Conservation (phyloP, 2,329 filamentous ascomycete genomes). For the Dothistroma septosporum region DNA sequence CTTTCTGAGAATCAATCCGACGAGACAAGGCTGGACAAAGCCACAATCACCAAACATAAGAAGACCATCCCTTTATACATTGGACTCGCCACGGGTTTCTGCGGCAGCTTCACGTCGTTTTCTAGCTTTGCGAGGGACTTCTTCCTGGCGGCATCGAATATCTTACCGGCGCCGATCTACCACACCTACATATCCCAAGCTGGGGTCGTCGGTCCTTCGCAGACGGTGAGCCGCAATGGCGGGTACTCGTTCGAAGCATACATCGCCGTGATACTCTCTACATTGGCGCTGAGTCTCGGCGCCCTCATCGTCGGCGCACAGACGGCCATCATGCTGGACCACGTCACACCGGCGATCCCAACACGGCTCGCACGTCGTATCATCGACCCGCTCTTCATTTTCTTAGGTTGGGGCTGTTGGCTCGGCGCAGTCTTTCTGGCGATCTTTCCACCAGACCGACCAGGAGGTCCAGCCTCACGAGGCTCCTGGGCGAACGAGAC, state of each 20-base stretch:
- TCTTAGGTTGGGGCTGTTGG: conserved; percentile 72
- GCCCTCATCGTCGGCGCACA: conserved; percentile 72
- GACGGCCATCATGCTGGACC: conserved; percentile 60
- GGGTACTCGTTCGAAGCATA: conserved; percentile 83
- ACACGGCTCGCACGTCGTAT: conserved; percentile 54
- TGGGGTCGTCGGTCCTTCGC: conserved; percentile 25
- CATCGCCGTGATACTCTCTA: conserved; percentile 68
- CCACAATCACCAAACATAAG: conserved; percentile 54
- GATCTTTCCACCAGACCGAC: conserved; percentile 63
- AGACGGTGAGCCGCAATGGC: conserved; percentile 52
- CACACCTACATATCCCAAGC: conserved; percentile 32
- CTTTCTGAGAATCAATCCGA: conserved; percentile 30
- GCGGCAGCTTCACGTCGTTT: conserved; percentile 85
- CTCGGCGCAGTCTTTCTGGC: conserved; percentile 68
- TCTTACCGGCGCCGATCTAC: conserved; percentile 54
- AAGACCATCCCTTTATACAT: conserved; percentile 87
- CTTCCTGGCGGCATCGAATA: conserved; percentile 75
- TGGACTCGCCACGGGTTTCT: conserved; percentile 80
- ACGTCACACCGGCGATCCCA: conserved; percentile 57
- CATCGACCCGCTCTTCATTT: conserved; percentile 59
- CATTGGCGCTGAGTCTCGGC: conserved; percentile 64
- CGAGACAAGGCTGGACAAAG: conserved; percentile 35
- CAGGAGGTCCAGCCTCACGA: conserved; percentile 31
- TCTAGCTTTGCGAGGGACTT: conserved; percentile 77
- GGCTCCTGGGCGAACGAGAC: conserved; percentile 43